phyloP scores from a whole-genome alignment of 2,329 filamentous ascomycete genomes.

The Alternaria panax region DNA sequence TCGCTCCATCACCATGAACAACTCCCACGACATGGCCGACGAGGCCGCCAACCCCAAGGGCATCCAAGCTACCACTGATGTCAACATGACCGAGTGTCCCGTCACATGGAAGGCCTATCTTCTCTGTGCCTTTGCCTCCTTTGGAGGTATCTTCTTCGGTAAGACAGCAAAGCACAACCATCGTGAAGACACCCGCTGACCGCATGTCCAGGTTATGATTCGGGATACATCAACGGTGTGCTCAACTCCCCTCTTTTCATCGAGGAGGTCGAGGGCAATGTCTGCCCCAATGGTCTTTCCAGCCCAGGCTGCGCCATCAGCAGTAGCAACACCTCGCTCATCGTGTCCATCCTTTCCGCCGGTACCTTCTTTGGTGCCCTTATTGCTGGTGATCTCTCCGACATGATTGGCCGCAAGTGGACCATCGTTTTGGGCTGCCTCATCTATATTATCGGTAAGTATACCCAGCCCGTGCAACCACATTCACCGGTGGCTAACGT shows the following conservation, averaged over 20 bases:
- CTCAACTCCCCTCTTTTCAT: slow-evolving; percentile 54
- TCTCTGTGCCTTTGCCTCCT: slow-evolving; percentile 57
- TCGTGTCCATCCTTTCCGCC: slow-evolving; percentile 82
- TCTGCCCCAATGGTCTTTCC: not conserved
- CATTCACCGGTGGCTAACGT: slow-evolving; percentile 43
- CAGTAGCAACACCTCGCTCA: slow-evolving; percentile 67
- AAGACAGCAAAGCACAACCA: not conserved
- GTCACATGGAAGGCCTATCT: slow-evolving; percentile 57
- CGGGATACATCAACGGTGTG: slow-evolving; percentile 76
- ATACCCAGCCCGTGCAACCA: not conserved
- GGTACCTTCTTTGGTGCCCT: slow-evolving; percentile 80
- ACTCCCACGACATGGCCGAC: not conserved
- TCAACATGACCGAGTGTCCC: slow-evolving; percentile 50
- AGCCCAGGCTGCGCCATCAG: not conserved
- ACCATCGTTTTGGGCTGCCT: slow-evolving; percentile 57
- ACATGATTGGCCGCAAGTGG: slow-evolving; percentile 72
- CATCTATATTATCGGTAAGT: slow-evolving; percentile 47
- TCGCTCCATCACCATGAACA: not conserved
- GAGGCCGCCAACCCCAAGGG: slow-evolving; percentile 5
- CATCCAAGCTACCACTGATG: slow-evolving; percentile 4
- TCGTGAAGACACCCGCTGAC: not conserved
- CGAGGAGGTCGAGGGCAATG: slow-evolving; percentile 50
- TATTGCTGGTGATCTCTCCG: slow-evolving; percentile 70
- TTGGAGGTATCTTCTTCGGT: slow-evolving; percentile 69
- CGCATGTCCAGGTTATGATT: slow-evolving; percentile 67